Percentiles rank a stretch among this genome's conserved stretches.
phyloP scores from a whole-genome alignment of 2,329 filamentous ascomycete genomes.

The Colletotrichum filicis region DNA sequence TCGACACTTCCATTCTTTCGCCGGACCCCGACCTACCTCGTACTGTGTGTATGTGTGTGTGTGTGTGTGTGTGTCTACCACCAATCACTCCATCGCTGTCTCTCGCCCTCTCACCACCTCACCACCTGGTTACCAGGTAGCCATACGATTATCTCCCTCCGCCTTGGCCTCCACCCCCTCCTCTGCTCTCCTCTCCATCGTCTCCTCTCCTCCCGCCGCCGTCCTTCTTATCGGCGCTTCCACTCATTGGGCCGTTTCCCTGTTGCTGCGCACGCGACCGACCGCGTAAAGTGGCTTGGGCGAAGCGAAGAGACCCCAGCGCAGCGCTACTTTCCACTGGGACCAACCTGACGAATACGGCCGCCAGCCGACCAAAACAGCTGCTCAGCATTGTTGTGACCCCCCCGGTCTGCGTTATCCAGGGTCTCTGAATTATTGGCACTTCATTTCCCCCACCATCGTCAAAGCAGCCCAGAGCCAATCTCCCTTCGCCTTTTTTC shows the following conservation, averaged over 20 bases:
- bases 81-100: not conserved
- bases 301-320: slow-evolving; percentile 34
- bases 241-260: slow-evolving; percentile 19
- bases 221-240: slow-evolving; percentile 3
- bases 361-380: slow-evolving; percentile 23
- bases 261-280: slow-evolving; percentile 32
- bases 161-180: not conserved
- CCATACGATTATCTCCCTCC: not conserved
- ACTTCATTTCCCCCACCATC: slow-evolving; percentile 38
- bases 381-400: slow-evolving; percentile 27
- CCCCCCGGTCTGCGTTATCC: slow-evolving; percentile 32
- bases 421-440: slow-evolving; percentile 37
- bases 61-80: not conserved
- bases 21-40: not conserved
- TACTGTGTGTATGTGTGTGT: too few relatives aligned
- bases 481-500: slow-evolving; percentile 31
- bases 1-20: not conserved
- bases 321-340: slow-evolving; percentile 27
- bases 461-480: slow-evolving; percentile 31
- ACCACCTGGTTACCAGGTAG: not conserved
- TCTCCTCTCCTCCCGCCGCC: not conserved
- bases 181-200: not conserved
- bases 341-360: slow-evolving; percentile 28
- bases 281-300: slow-evolving; percentile 35
- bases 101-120: not conserved